These are phyloP conservation scores for Fomitopsis palustris DNA, from an alignment of 1,284 basidiomycete genomes.

Conservation along the genomic window DNA sequence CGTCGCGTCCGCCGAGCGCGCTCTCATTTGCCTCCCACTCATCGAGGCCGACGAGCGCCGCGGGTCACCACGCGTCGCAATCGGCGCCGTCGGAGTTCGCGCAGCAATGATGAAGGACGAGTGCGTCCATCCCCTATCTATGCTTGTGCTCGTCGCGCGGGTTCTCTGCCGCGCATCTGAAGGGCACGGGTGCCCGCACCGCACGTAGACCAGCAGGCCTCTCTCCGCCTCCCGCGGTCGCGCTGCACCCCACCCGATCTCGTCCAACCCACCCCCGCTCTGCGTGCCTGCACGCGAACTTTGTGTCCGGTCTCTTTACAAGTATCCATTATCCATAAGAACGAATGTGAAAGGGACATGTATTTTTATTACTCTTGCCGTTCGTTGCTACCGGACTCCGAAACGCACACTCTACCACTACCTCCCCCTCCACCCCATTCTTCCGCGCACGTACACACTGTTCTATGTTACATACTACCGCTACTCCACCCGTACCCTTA, in stretches of 20 bases:
- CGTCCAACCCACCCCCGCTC: no score
- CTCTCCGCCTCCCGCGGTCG: background rate
- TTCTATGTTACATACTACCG: background rate
- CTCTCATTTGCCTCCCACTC: slow-evolving; percentile 15
- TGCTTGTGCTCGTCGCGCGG: background rate
- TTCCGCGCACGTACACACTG: background rate
- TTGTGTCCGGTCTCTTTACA: background rate
- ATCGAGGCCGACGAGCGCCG: slow-evolving; percentile 24
- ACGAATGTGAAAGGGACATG: background rate
- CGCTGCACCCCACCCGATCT: background rate
- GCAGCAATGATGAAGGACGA: slow-evolving; percentile 12
- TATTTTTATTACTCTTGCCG: background rate
- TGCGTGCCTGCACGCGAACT: background rate
- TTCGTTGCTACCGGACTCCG: background rate
- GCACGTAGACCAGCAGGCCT: background rate
- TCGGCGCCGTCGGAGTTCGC: slow-evolving; percentile 12
- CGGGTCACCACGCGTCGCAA: slow-evolving; percentile 14
- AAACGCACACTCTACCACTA: background rate
- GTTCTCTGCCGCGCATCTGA: background rate
- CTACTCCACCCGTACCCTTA: background rate
- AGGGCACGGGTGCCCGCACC: background rate
- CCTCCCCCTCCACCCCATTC: background rate
- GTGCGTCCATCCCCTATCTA: background rate
- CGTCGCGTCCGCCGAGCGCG: slow-evolving; percentile 24
- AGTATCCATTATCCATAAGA: background rate